Conservation (phyloP, 1,284 basidiomycete genomes). For the Marasmius sp. region DNA sequence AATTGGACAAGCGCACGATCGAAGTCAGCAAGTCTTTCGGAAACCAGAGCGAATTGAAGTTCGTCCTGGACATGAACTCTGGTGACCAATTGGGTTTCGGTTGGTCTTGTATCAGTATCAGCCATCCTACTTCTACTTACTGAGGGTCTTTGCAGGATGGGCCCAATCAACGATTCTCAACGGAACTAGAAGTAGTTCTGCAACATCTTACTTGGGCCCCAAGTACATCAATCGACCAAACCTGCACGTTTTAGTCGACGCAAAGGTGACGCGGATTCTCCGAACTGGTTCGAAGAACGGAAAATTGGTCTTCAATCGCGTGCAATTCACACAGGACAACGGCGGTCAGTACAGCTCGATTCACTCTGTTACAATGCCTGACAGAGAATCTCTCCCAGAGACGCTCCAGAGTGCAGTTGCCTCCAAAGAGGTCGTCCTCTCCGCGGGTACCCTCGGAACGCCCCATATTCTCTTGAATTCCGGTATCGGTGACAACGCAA, state of each 20-base stretch:
- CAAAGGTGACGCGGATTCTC: constrained; percentile 14
- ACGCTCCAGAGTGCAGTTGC: constrained; percentile 10
- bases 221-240: constrained; percentile 14
- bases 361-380: neutral
- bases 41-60: constrained; percentile 17
- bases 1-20: constrained; percentile 17
- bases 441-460: constrained; percentile 21
- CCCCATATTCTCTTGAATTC: constrained; percentile 31
- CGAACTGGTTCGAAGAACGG: neutral
- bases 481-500: constrained; percentile 27
- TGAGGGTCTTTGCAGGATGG: constrained; percentile 16
- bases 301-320: constrained; percentile 2
- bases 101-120: neutral
- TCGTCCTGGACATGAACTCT: constrained; percentile 23
- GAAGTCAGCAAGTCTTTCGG: constrained; percentile 15
- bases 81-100: constrained; percentile 23
- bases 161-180: constrained; percentile 17
- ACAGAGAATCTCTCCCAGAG: constrained; percentile 20
- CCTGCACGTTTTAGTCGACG: constrained; percentile 18
- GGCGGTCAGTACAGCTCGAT: neutral
- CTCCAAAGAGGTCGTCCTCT: constrained; percentile 23
- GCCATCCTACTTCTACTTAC: neutral
- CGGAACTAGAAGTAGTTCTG: constrained; percentile 18
- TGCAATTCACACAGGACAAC: constrained; percentile 15
- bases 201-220: constrained; percentile 17